Evolutionary conservation across 2,329 filamentous ascomycete genomes (phyloP), one percentile per base, ranked within the genome.

Genomic region (Epichloe amarillans): DNA sequence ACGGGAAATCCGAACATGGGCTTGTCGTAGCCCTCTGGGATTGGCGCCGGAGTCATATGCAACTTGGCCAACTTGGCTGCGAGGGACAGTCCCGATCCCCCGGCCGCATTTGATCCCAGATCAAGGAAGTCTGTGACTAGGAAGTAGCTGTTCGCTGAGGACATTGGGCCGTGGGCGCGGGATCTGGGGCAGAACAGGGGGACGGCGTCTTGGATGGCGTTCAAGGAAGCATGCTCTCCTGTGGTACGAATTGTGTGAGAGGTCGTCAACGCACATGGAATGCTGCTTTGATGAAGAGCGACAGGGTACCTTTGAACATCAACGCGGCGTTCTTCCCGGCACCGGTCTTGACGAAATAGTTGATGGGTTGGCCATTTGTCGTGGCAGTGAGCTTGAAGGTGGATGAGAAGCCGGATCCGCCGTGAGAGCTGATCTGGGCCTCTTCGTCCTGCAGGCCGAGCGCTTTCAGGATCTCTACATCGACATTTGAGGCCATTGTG

Each of bases 161-260:
- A 71, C 30, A 77, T 71, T 2, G 73, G 61, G 1, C 90, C 90
- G 62, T 87, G 80, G 36, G 85, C 87, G 62, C 88, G 75, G 0
- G 86, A 84, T 45, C 74, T 73, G 0, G 90, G 89, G 61, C 86
- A 91, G 49, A 96, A 77, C 35, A 76, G 1, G 88, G 85, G 85
- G 0, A 93, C 84, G 14, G 73, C 72, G 44, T 72, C 62, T 62
- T 88, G 77, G 57, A 97, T 86, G 50, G 88, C 86, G 61, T 89
- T 90, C 50, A 96, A 79, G 3, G 88, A 94, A 47, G 79, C 78
- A 62, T 88, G 84, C 67, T 96, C 91, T 53, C 90, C 87, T 79
- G 60, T 1, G 2, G 21, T 30, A 26, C 7, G 2, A 17, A 21
- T 23, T 14, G 39, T 7, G 39, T 21, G 40, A 21, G 17, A 30